These are phyloP conservation scores for Boletus mariae DNA, from an alignment of 1,284 basidiomycete genomes.

Conservation along the genomic window DNA sequence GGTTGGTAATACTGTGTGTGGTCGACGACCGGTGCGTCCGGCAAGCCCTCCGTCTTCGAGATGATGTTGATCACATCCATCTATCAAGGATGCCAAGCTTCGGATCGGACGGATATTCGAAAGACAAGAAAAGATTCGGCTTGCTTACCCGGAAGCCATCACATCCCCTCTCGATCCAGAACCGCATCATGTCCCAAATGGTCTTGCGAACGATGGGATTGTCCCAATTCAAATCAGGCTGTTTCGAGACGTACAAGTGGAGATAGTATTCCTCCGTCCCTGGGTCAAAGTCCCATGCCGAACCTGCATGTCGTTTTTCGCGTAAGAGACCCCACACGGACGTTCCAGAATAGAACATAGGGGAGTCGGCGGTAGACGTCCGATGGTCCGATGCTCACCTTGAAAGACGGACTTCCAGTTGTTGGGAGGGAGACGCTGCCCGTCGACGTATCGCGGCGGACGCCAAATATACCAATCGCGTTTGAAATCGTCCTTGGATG, in stretches of 20 bases:
- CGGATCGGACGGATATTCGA: slow-evolving; percentile 1
- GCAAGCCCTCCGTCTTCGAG: slow-evolving; percentile 59
- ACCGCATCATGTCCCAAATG: slow-evolving; percentile 64
- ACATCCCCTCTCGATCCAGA: slow-evolving; percentile 73
- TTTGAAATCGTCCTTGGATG: slow-evolving; percentile 55
- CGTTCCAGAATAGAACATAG: not conserved
- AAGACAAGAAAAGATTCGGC: not conserved
- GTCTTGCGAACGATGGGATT: slow-evolving; percentile 60
- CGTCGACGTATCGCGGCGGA: slow-evolving; percentile 51
- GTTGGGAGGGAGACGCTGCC: slow-evolving; percentile 59
- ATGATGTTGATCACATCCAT: slow-evolving; percentile 72
- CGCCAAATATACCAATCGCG: slow-evolving; percentile 79
- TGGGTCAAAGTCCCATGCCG: slow-evolving; percentile 73
- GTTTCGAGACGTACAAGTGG: slow-evolving; percentile 65
- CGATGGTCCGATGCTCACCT: slow-evolving; percentile 34
- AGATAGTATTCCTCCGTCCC: slow-evolving; percentile 71
- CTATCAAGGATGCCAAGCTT: slow-evolving; percentile 28
- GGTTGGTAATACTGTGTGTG: slow-evolving; percentile 55
- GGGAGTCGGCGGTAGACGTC: not conserved
- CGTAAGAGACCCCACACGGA: slow-evolving; percentile 1
- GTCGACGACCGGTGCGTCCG: slow-evolving; percentile 59
- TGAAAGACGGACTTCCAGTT: slow-evolving; percentile 74
- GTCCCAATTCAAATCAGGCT: slow-evolving; percentile 82
- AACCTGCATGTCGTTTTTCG: slow-evolving; percentile 40
- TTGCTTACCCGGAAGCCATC: slow-evolving; percentile 67